Evolutionary conservation across 306 rosid genomes (phyloP), one percentile per base, ranked within the genome.

Genomic region (Canavalia gladiata): DNA sequence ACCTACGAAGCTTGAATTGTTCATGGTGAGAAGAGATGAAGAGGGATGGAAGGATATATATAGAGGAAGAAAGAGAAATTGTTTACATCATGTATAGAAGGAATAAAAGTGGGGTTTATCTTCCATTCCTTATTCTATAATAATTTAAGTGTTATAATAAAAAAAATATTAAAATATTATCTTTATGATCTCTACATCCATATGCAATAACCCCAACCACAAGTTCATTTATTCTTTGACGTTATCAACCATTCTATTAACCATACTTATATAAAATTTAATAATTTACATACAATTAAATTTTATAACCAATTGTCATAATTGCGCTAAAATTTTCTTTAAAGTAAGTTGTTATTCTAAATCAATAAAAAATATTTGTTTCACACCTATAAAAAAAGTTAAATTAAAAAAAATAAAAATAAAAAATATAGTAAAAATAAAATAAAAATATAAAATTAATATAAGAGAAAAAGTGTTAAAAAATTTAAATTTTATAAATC

Each of bases 51-150:
- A 72, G 76, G 84, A 77, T 80, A 84, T 95, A 90, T 92, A 95
- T 92, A 92, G 94, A 54, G 72, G 78, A 83, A 35, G 68, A 80
- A 73, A 64, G 69, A 77, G 87, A 67, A 78, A 39, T 57, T 68
- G 82, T 41, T 77, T 81, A 81, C 90, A 86, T 79, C 87, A 83
- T 42, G 67, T 71, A 82, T 85, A 88, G 89, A 90, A 77, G 88
- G 97, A 95, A 95, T 91, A 91, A 80, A 81, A 88, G 87, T 84
- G 89, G 90, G 87, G 87, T 81, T 89, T 71, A 76, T 87, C 90
- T 83, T 82, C 63, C 43, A 88, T 89, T 86, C 82, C 82, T 54
- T 47, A 77, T 73, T 63, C 13, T 63, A 4, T 45, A 84, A 55
- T 87, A 75, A 75, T 90, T 79, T 83, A 84, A 12, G 47, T 60